Conservation (phyloP, 345 rosid genomes). For the Dipteronia sinensis region DNA sequence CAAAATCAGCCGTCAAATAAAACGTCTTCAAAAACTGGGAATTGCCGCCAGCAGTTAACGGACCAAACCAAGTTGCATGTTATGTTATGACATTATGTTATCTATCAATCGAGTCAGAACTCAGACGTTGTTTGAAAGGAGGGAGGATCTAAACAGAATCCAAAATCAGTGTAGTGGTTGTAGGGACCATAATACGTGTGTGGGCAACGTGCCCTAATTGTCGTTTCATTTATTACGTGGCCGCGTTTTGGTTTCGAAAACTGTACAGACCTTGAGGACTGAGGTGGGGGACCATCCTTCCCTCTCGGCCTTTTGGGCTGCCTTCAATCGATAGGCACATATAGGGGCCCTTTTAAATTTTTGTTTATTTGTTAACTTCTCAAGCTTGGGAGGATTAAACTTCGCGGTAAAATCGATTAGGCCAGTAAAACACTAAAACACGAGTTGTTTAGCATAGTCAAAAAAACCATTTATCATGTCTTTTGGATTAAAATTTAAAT, state of each 20-base stretch:
- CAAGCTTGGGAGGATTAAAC: not conserved
- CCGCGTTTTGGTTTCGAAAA: not conserved
- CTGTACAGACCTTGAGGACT: not conserved
- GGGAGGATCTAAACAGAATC: not conserved
- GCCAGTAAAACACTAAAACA: too few relatives aligned
- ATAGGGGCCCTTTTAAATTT: not conserved
- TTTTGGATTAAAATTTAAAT: too few relatives aligned
- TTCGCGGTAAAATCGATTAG: not conserved
- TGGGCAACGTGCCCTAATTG: slow-evolving; percentile 11
- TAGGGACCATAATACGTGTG: not conserved
- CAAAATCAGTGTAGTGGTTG: not conserved
- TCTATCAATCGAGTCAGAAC: too few relatives aligned
- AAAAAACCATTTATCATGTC: too few relatives aligned
- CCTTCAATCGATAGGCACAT: not conserved
- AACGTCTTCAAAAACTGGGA: slow-evolving; percentile 13
- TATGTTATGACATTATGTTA: too few relatives aligned
- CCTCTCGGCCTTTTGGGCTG: not conserved
- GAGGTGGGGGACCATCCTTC: too few relatives aligned
- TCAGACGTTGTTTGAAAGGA: too few relatives aligned
- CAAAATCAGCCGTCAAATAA: slow-evolving; percentile 14
- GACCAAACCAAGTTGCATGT: not conserved
- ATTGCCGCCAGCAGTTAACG: slow-evolving; percentile 5
- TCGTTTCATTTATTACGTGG: slow-evolving; percentile 25
- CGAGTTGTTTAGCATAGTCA: too few relatives aligned
- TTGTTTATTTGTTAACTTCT: too few relatives aligned